These are phyloP conservation scores for Dipodascus albidus DNA, from an alignment of 805 yeast genomes.

Conservation along the genomic window DNA sequence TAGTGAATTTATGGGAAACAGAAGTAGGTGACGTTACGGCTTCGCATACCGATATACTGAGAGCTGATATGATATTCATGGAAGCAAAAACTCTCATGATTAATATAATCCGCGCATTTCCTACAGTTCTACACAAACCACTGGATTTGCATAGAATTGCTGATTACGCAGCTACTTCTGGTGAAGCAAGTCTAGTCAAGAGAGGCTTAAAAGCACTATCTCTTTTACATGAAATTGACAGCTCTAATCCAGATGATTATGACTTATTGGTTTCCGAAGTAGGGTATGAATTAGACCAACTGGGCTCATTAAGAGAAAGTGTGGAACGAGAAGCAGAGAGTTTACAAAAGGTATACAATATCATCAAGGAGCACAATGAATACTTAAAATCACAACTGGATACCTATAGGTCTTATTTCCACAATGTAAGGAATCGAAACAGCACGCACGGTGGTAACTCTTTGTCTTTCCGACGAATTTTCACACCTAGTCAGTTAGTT, in stretches of 20 bases:
- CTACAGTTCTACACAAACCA: slow-evolving; percentile 19
- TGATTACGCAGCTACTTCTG: slow-evolving; percentile 21
- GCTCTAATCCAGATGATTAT: slow-evolving; percentile 15
- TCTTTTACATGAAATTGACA: slow-evolving; percentile 20
- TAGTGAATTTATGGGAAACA: slow-evolving; percentile 25
- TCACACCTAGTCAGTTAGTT: slow-evolving; percentile 17
- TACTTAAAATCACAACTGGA: slow-evolving; percentile 26
- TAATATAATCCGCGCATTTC: slow-evolving; percentile 26
- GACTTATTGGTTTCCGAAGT: slow-evolving; percentile 23
- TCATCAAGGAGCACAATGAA: slow-evolving; percentile 27
- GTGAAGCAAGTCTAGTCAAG: slow-evolving; percentile 21
- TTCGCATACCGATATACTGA: slow-evolving; percentile 13
- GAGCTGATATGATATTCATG: slow-evolving; percentile 24
- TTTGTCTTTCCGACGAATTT: slow-evolving; percentile 4
- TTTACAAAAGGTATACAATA: slow-evolving; percentile 22
- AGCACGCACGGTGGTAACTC: slow-evolving; percentile 11
- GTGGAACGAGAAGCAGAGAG: slow-evolving; percentile 23
- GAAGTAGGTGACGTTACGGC: slow-evolving; percentile 19
- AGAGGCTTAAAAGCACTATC: slow-evolving; percentile 24
- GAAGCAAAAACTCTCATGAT: slow-evolving; percentile 26
- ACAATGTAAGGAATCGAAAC: slow-evolving; percentile 21
- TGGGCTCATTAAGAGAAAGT: slow-evolving; percentile 23
- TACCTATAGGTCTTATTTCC: slow-evolving; percentile 26
- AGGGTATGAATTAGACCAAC: slow-evolving; percentile 24
- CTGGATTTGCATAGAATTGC: slow-evolving; percentile 21